Evolutionary conservation across 805 yeast genomes (phyloP), one percentile per base, ranked within the genome.

Genomic region (Kodamaea laetipori): DNA sequence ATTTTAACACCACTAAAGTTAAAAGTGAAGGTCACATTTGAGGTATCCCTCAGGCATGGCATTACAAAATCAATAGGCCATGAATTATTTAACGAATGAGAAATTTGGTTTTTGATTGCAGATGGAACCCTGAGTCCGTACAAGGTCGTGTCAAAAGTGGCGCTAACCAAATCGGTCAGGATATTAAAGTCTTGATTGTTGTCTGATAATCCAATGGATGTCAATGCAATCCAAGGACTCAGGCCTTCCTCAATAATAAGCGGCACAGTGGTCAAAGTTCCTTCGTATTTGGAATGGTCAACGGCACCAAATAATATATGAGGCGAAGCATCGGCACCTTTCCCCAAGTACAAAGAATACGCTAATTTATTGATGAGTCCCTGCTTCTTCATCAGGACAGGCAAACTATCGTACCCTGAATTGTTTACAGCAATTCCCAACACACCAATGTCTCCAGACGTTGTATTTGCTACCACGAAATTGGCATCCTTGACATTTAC

Each of bases 1-100:
- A n/a, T n/a, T n/a, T n/a, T 55, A n/a, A 70, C 57, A 4, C 88
- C 90, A 46, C 80, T 79, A 63, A 85, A 81, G 51, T 76, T 66
- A 51, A 79, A 79, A 26, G 67, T 64, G 6, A 79, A 47, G 4
- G 47, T 39, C 26, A 50, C 63, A 51, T 46, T 36, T 47, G 46
- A 31, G 37, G 44, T 47, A 16, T 45, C 40, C 36, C 23, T 17
- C 17, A 55, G 46, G 58, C 90, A 84, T 3, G 57, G 57, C 35
- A 71, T 73, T 1, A 78, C 81, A 4, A 65, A 50, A 1, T 51
- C 37, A 1, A 53, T 25, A 6, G 74, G 65, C 50, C 72, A 82
- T 2, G 52, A 17, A 2, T 82, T 80, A 25, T 71, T 56, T 23
- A 70, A 42, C 49, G 68, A 56, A 37, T n/a, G n/a, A n/a, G n/a